phyloP scores from a whole-genome alignment of 768 basidiomycete genomes.

The Boletus sp. region DNA sequence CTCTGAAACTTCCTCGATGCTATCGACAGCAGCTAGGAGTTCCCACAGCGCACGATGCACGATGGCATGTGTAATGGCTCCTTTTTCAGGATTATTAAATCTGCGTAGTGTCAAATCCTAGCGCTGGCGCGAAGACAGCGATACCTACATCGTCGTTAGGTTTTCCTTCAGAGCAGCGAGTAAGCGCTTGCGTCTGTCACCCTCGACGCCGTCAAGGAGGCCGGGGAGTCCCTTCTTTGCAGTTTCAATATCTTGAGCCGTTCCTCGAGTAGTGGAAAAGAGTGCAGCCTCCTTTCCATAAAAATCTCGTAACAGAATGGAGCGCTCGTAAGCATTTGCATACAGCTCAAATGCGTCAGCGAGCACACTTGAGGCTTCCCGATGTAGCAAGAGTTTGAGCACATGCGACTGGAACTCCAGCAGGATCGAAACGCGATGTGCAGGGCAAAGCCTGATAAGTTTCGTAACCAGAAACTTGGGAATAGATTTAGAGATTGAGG shows the following conservation, averaged over 20 bases:
- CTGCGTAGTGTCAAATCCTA: constrained; percentile 37
- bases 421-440: constrained; percentile 73
- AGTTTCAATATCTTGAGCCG: constrained; percentile 59
- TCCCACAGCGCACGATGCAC: constrained; percentile 89
- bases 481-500: background rate
- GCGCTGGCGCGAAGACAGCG: background rate
- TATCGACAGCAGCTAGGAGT: constrained; percentile 64
- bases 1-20: constrained; percentile 59
- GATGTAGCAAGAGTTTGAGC: constrained; percentile 75
- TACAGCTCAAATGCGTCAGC: constrained; percentile 90
- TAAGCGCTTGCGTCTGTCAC: constrained; percentile 65
- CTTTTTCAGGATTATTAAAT: constrained; percentile 91
- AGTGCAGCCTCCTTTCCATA: constrained; percentile 86
- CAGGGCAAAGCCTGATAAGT: constrained; percentile 71
- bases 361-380: constrained; percentile 79
- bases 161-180: constrained; percentile 71
- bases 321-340: constrained; percentile 80
- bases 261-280: constrained; percentile 57
- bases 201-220: constrained; percentile 61
- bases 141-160: constrained; percentile 67
- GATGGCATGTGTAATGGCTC: constrained; percentile 80
- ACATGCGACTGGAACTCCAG: constrained; percentile 76
- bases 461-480: constrained; percentile 76
- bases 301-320: constrained; percentile 79
- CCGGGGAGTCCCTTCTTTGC: constrained; percentile 68